phyloP scores from a whole-genome alignment of 257 asterid genomes.

The Primulina eburnea region DNA sequence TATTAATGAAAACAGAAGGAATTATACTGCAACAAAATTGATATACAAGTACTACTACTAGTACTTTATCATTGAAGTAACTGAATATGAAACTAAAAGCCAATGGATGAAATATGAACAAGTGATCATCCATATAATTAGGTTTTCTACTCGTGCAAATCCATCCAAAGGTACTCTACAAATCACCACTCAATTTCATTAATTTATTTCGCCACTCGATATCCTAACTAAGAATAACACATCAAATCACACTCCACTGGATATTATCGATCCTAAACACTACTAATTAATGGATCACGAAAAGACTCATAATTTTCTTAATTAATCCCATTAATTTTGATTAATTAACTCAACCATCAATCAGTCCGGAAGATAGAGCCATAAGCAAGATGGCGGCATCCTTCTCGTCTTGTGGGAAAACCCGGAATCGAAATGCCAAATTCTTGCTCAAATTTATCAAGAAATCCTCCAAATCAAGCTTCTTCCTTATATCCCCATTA shows the following conservation, averaged over 20 bases:
- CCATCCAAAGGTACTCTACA: constrained; percentile 8
- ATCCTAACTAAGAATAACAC: neutral
- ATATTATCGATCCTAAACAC: constrained; percentile 12
- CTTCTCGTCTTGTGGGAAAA: constrained; percentile 90
- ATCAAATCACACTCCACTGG: constrained; percentile 12
- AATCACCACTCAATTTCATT: constrained; percentile 25
- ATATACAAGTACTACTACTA: neutral
- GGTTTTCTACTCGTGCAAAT: constrained; percentile 22
- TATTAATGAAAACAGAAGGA: neutral
- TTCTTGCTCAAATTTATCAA: constrained; percentile 66
- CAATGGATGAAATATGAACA: constrained; percentile 9
- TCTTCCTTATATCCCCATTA: constrained; percentile 24
- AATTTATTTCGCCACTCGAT: neutral
- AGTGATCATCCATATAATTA: constrained; percentile 24
- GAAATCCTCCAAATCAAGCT: constrained; percentile 68
- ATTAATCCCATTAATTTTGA: neutral
- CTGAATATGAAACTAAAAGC: neutral
- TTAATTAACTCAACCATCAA: constrained; percentile 14
- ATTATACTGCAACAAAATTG: neutral
- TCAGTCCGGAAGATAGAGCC: constrained; percentile 55
- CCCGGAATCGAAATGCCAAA: constrained; percentile 51
- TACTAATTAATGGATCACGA: constrained; percentile 12
- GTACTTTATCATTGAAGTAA: no score
- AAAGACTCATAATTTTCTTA: constrained; percentile 12
- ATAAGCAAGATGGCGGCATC: constrained; percentile 90